Evolutionary conservation across 352 stramenopile species (phyloP), one percentile per base, ranked within the genome.

Genomic region (Pythium insidiosum): DNA sequence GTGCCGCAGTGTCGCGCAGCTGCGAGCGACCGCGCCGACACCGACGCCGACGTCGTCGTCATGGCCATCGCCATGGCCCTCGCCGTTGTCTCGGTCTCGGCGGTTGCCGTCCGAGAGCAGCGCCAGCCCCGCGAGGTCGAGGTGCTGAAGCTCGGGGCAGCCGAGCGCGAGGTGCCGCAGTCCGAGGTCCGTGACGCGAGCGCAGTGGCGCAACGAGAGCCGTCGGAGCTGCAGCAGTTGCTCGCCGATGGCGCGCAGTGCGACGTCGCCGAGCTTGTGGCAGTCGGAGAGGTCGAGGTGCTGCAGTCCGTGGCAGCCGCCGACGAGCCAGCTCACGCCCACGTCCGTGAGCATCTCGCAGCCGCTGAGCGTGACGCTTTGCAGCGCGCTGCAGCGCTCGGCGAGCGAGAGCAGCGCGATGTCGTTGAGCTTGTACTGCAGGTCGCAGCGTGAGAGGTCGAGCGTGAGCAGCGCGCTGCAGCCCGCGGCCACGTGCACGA

Each of bases 391-490:
- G 12, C 66, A 87, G 18, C 71, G 68, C n/a, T 88, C 66, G 1
- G 59, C 70, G 34, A 97, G 56, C 10, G 88, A 66, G 22, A 98
- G 54, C 9, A 98, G 53, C 6, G 79, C 71, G 23, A 97, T 82
- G 56, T 98, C 92, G 29, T 85, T 95, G 38, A 97, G 68, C 54
- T 95, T 90, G 64, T 95, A 96, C 24, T 75, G 66, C 35, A 98
- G 66, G 38, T 96, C 87, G 31, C 69, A 94, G 13, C 92, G 72
- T 19, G 73, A 58, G 30, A 98, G 38, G 49, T 97, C 82, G 5
- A 98, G 62, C 18, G 73, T 31, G 3, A 61, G 55, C 1, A 98
- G 62, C 9, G 58, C 47, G n/a, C 60, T 56, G 38, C 76, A 90
- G 11, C 66, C 65, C 7, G 50, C 43, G 29, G 93, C 80, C 5